phyloP scores from a whole-genome alignment of 257 asterid species.

The Solanum tarapatanum region DNA sequence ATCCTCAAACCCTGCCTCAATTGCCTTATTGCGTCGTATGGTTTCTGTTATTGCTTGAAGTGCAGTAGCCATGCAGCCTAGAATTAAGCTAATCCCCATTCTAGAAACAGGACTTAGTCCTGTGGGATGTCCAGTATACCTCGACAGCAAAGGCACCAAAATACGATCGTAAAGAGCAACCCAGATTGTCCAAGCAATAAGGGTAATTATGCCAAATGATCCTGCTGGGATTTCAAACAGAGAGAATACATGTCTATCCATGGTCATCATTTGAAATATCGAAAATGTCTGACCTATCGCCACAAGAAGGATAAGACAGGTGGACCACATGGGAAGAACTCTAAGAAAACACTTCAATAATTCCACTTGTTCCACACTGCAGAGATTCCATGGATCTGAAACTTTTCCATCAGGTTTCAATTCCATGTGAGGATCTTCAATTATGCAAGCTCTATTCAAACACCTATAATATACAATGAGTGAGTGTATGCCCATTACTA shows the following conservation, averaged over 20 bases:
- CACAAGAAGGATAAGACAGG: neutral
- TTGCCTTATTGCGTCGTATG: neutral
- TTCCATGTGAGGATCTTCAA: slow-evolving; percentile 2
- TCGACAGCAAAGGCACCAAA: neutral
- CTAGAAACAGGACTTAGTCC: slow-evolving; percentile 1
- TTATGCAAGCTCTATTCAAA: slow-evolving; percentile 9
- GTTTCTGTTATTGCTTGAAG: slow-evolving; percentile 3
- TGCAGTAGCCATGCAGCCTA: neutral
- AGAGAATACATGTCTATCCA: neutral
- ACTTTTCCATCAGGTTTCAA: slow-evolving; percentile 5
- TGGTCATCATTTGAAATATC: neutral
- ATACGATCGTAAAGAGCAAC: neutral
- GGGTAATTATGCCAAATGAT: neutral
- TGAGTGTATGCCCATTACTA: neutral
- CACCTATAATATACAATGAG: slow-evolving; percentile 6
- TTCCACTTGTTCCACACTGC: slow-evolving; percentile 10
- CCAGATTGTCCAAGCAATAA: neutral
- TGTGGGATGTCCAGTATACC: neutral
- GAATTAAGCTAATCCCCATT: slow-evolving; percentile 9
- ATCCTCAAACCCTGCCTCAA: neutral
- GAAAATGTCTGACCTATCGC: neutral
- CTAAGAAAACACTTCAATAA: slow-evolving; percentile 1
- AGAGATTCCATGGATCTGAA: slow-evolving; percentile 1
- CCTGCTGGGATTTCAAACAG: slow-evolving; percentile 13
- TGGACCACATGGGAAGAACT: slow-evolving; percentile 7